Conservation (phyloP, 2,329 filamentous ascomycete genomes). For the Myriosclerotinia curreyana region DNA sequence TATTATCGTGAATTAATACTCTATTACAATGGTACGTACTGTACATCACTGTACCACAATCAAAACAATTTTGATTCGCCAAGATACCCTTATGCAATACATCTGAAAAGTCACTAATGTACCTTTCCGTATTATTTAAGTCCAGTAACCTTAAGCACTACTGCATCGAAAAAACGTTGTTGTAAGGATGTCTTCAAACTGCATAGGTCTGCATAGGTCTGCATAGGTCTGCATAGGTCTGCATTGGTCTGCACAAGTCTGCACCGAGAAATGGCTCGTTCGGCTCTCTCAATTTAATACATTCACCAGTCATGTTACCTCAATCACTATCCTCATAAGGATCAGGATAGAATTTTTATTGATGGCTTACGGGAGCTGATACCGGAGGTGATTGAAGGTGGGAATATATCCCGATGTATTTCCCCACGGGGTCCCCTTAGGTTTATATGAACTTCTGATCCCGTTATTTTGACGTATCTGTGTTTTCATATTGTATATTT, state of each 20-base stretch:
- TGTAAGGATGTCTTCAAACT: background rate
- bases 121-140: background rate
- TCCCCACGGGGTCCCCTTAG: constrained; percentile 4
- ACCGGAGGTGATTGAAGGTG: background rate
- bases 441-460: background rate
- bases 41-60: background rate
- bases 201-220: too few relatives aligned
- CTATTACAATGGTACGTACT: background rate
- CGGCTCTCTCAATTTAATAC: background rate
- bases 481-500: background rate
- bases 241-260: background rate
- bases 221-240: background rate
- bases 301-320: background rate
- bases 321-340: background rate
- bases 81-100: background rate
- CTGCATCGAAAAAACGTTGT: background rate
- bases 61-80: background rate
- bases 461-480: background rate
- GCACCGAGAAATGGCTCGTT: background rate
- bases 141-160: background rate
- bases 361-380: background rate
- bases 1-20: background rate
- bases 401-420: background rate
- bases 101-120: constrained; percentile 3
- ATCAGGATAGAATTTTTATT: background rate